Percentiles rank a stretch among this genome's conserved stretches.
Evolutionary conservation across 2,329 filamentous ascomycete species (phyloP).

Genomic region (Colletotrichum paranaense): DNA sequence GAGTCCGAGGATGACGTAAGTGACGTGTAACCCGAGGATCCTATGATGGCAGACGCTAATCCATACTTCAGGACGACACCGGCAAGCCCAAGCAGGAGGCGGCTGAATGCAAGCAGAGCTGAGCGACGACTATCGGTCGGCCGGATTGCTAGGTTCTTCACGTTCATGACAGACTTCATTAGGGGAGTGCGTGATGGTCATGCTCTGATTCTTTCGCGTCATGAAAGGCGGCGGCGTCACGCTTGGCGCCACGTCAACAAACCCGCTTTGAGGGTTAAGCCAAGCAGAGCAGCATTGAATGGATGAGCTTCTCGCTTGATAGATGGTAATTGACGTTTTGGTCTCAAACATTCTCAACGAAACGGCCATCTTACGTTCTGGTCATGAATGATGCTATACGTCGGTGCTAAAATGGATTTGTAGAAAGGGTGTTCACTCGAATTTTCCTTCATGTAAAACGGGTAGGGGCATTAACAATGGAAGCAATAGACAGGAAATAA

Average conservation of each 20-base stretch:
- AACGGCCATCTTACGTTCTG: conserved; percentile 24
- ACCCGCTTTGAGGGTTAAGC: conserved; percentile 4
- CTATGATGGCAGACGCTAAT: conserved; percentile 17
- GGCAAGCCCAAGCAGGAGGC: conserved; percentile 94
- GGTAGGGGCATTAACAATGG: background rate
- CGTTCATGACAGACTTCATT: conserved; percentile 13
- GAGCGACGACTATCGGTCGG: conserved; percentile 55
- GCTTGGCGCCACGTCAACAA: background rate
- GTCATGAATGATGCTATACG: conserved; percentile 33
- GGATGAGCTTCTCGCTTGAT: conserved; percentile 25
- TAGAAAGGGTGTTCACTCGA: conserved; percentile 22
- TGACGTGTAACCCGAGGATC: background rate
- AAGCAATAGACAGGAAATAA: conserved; percentile 20
- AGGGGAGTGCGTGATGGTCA: conserved; percentile 4
- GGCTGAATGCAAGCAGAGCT: conserved; percentile 97
- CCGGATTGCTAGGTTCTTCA: conserved; percentile 37
- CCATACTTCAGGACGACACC: conserved; percentile 75
- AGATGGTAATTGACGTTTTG: conserved; percentile 36
- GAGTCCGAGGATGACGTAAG: conserved; percentile 83
- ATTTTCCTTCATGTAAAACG: conserved; percentile 7
- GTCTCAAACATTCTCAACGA: conserved; percentile 11
- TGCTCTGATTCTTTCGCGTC: conserved; percentile 16
- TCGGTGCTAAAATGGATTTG: conserved; percentile 27
- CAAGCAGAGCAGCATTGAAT: conserved; percentile 20
- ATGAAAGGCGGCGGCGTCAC: conserved; percentile 1